These are phyloP conservation scores for Periconia sp. DNA, from an alignment of 2,329 filamentous ascomycete species.

Conservation along the genomic window DNA sequence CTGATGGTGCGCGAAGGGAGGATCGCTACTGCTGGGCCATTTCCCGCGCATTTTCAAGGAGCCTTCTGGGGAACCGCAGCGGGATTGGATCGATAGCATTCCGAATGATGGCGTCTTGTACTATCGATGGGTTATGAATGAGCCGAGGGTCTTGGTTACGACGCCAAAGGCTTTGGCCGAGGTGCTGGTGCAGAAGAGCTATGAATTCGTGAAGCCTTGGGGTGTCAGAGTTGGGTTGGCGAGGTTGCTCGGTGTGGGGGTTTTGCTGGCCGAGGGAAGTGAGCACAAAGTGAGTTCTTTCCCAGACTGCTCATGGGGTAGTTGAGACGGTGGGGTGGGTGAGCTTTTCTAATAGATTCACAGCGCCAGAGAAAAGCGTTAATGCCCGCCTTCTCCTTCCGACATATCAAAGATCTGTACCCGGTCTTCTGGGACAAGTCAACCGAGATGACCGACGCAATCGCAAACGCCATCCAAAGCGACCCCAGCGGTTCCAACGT, in stretches of 20 bases:
- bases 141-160: slow-evolving; percentile 49
- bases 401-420: slow-evolving; percentile 55
- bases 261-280: slow-evolving; percentile 85
- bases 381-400: slow-evolving; percentile 53
- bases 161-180: slow-evolving; percentile 52
- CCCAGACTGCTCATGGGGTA: not conserved
- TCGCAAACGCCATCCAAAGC: slow-evolving; percentile 29
- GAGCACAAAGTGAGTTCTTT: slow-evolving; percentile 67
- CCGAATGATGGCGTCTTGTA: slow-evolving; percentile 59
- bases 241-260: slow-evolving; percentile 67
- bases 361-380: slow-evolving; percentile 51
- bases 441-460: slow-evolving; percentile 44
- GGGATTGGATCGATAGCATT: slow-evolving; percentile 55
- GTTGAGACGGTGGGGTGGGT: too few relatives aligned
- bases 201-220: slow-evolving; percentile 53
- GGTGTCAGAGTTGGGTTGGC: slow-evolving; percentile 57
- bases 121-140: slow-evolving; percentile 53
- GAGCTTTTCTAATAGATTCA: slow-evolving; percentile 6
- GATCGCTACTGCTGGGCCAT: slow-evolving; percentile 45
- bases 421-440: slow-evolving; percentile 54
- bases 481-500: slow-evolving; percentile 31
- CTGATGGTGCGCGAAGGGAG: not conserved
- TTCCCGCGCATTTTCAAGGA: slow-evolving; percentile 46
- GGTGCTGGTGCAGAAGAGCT: slow-evolving; percentile 53
- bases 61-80: slow-evolving; percentile 47